Evolutionary conservation across 2,329 filamentous ascomycete genomes (phyloP).

Genomic region (Ceratocystis albifundus): DNA sequence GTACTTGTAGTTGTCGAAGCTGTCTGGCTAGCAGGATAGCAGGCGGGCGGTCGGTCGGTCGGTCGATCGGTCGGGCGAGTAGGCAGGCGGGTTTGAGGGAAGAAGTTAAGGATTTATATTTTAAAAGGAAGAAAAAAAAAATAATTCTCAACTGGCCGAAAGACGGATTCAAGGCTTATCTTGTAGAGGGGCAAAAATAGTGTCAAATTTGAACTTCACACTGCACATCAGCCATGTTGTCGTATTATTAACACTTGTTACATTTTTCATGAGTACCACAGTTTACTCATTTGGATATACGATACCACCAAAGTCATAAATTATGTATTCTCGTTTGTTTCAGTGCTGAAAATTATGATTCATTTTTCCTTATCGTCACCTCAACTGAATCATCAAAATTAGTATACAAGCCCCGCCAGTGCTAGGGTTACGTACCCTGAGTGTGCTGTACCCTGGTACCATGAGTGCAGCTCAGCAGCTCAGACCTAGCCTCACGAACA

Average conservation of each 20-base stretch:
- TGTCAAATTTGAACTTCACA: not conserved
- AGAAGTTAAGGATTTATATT: not conserved
- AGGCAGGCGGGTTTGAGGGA: not conserved
- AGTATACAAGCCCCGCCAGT: not conserved
- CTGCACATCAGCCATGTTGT: not conserved
- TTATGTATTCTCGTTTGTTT: no score
- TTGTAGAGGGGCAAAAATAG: slow-evolving; percentile 3
- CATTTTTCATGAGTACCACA: no score
- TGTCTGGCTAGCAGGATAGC: not conserved
- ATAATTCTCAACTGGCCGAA: not conserved
- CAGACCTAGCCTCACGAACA: no score
- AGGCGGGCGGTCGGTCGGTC: not conserved
- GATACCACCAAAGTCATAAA: no score
- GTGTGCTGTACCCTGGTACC: no score
- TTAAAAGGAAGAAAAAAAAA: not conserved
- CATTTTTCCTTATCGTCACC: no score
- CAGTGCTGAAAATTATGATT: no score
- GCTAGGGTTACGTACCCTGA: not conserved
- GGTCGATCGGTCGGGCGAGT: no score
- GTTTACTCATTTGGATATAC: no score
- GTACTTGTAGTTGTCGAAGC: not conserved
- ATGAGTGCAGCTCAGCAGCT: no score
- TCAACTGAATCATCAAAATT: not conserved
- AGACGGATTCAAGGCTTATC: not conserved
- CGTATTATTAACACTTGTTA: no score